These are phyloP conservation scores for Kodamaea laetipori DNA, from an alignment of 805 yeast species.

Conservation along the genomic window DNA sequence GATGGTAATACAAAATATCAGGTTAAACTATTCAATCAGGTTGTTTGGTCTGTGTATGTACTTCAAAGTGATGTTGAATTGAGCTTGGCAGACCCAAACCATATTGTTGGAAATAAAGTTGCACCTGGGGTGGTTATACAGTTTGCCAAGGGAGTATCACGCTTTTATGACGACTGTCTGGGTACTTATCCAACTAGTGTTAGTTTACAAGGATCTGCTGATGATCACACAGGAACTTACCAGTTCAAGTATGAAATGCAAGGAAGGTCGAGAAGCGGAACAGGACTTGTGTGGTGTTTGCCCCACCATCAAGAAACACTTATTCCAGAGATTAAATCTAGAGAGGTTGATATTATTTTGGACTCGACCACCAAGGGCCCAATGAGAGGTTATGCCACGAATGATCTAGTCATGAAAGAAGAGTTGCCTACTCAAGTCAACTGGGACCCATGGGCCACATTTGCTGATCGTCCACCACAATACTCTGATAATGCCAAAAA, in stretches of 20 bases:
- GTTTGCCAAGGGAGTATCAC: slow-evolving; percentile 27
- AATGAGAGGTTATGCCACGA: slow-evolving; percentile 47
- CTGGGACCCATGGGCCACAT: slow-evolving; percentile 60
- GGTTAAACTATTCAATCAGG: slow-evolving; percentile 54
- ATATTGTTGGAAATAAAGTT: slow-evolving; percentile 46
- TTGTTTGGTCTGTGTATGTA: slow-evolving; percentile 64
- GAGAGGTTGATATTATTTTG: slow-evolving; percentile 36
- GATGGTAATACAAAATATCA: slow-evolving; percentile 54
- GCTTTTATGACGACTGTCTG: slow-evolving; percentile 58
- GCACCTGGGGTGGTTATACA: slow-evolving; percentile 36
- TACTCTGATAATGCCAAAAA: slow-evolving; percentile 35
- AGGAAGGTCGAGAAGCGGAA: slow-evolving; percentile 30
- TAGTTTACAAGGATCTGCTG: slow-evolving; percentile 33
- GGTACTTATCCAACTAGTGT: slow-evolving; percentile 60
- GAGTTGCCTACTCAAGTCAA: slow-evolving; percentile 43
- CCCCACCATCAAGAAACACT: slow-evolving; percentile 53
- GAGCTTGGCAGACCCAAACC: slow-evolving; percentile 32
- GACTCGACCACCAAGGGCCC: slow-evolving; percentile 55
- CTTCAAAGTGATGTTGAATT: slow-evolving; percentile 34
- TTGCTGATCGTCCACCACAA: slow-evolving; percentile 33
- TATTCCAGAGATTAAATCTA: slow-evolving; percentile 24
- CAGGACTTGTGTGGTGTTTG: slow-evolving; percentile 48
- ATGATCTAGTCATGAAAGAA: slow-evolving; percentile 44
- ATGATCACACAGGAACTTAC: slow-evolving; percentile 29
- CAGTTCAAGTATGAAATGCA: slow-evolving; percentile 29